Evolutionary conservation across 2,329 filamentous ascomycete species (phyloP).

Genomic region (Claviceps pazoutovae): DNA sequence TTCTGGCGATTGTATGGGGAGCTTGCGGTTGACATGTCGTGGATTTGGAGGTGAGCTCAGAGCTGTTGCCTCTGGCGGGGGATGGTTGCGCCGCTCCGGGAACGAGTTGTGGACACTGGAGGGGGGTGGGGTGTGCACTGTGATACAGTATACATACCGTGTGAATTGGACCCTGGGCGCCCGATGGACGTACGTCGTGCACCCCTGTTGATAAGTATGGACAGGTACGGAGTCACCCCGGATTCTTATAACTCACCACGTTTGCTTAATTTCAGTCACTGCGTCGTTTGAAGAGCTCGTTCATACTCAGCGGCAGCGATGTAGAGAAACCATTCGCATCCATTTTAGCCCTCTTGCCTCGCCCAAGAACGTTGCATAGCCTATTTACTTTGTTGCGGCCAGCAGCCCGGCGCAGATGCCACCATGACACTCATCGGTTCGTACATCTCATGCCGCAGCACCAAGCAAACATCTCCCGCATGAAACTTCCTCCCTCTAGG

Average conservation of each 20-base stretch:
- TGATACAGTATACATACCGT: too few relatives aligned
- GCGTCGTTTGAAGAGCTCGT: too few relatives aligned
- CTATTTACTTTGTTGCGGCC: too few relatives aligned
- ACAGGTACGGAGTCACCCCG: too few relatives aligned
- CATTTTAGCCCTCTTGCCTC: too few relatives aligned
- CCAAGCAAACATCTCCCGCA: background rate
- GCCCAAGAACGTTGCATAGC: too few relatives aligned
- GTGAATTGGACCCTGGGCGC: background rate
- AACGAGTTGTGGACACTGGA: constrained; percentile 5
- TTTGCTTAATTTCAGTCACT: too few relatives aligned
- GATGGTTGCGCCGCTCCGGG: constrained; percentile 20
- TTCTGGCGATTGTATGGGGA: background rate
- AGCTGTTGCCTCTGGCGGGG: constrained; percentile 9
- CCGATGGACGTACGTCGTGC: background rate
- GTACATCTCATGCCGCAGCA: background rate
- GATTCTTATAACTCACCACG: too few relatives aligned
- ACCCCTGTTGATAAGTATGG: background rate
- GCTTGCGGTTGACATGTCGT: background rate
- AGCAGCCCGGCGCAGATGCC: background rate
- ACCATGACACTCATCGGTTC: constrained; percentile 13
- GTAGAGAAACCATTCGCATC: too few relatives aligned
- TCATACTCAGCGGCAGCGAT: too few relatives aligned
- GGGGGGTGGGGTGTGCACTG: background rate
- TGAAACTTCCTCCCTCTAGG: background rate
- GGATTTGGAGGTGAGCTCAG: background rate